Evolutionary conservation across 2,329 filamentous ascomycete species (phyloP).

Genomic region (Aspergillus ochraceus): DNA sequence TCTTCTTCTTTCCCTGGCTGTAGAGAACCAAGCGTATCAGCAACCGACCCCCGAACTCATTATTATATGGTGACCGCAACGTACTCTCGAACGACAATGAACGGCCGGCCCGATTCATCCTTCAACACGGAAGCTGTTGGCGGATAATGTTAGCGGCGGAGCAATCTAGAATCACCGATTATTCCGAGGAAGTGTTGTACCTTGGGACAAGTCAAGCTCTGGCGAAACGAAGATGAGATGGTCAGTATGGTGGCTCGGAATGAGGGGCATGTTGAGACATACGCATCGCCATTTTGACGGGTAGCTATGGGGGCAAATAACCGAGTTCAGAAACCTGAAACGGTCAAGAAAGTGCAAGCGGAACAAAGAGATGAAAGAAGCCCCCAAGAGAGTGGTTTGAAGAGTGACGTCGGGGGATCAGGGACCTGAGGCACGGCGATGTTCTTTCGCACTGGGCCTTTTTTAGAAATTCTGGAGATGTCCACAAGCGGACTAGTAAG

Average conservation of each 20-base stretch:
- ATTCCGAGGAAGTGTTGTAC: constrained; percentile 25
- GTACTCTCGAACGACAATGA: constrained; percentile 97
- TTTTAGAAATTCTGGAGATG: constrained; percentile 38
- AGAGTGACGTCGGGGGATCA: constrained; percentile 23
- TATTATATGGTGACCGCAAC: constrained; percentile 39
- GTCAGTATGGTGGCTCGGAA: constrained; percentile 26
- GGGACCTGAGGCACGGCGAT: constrained; percentile 19
- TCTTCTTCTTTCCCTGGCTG: constrained; percentile 96
- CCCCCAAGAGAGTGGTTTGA: constrained; percentile 10
- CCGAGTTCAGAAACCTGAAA: constrained; percentile 13
- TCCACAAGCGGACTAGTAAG: constrained; percentile 38
- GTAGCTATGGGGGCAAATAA: constrained; percentile 33
- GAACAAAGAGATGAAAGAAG: constrained; percentile 11
- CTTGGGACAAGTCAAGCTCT: constrained; percentile 52
- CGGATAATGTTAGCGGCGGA: constrained; percentile 20
- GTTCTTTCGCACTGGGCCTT: constrained; percentile 20
- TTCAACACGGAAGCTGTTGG: constrained; percentile 73
- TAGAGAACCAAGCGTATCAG: constrained; percentile 10
- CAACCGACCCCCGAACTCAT: not conserved
- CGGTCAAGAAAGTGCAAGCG: constrained; percentile 7
- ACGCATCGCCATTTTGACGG: constrained; percentile 51
- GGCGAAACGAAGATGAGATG: constrained; percentile 15
- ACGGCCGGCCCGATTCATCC: constrained; percentile 95
- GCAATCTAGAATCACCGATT: constrained; percentile 19
- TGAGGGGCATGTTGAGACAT: constrained; percentile 42